phyloP scores from a whole-genome alignment of 208 protist genomes.

The Trypanosoma boissoni region DNA sequence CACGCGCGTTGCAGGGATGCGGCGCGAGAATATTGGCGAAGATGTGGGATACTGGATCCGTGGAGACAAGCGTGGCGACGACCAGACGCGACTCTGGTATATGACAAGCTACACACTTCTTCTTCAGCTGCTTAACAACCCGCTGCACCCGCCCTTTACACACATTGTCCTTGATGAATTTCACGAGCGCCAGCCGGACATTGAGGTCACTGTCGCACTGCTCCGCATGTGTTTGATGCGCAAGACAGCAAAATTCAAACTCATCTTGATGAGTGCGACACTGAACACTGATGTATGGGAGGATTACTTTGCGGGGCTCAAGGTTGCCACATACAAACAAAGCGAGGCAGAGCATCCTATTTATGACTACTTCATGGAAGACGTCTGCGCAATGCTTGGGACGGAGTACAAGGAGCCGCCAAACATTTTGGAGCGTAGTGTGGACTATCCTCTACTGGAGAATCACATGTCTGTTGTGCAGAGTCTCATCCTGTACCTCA shows the following conservation, averaged over 20 bases:
- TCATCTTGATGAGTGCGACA: constrained; percentile 98
- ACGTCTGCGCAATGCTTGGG: constrained; percentile 38
- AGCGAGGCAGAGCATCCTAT: constrained; percentile 55
- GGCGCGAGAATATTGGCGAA: constrained; percentile 30
- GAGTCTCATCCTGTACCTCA: constrained; percentile 60
- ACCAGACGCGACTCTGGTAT: constrained; percentile 45
- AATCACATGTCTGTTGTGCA: constrained; percentile 67
- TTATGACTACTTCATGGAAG: constrained; percentile 87
- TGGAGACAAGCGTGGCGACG: constrained; percentile 37
- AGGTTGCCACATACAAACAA: constrained; percentile 42
- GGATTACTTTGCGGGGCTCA: constrained; percentile 64
- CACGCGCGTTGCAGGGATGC: constrained; percentile 17
- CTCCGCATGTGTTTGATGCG: constrained; percentile 39
- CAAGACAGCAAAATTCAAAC: constrained; percentile 74
- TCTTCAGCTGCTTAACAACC: constrained; percentile 28
- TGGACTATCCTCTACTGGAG: constrained; percentile 32
- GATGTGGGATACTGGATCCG: constrained; percentile 42
- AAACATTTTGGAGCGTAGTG: constrained; percentile 13
- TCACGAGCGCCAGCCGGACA: constrained; percentile 87
- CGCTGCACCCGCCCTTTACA: constrained; percentile 35
- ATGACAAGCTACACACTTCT: constrained; percentile 53
- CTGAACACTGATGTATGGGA: constrained; percentile 69
- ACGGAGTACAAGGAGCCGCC: constrained; percentile 15
- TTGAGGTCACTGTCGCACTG: constrained; percentile 65
- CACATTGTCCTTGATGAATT: constrained; percentile 80